phyloP scores from a whole-genome alignment of 352 stramenopile genomes.

The Phytophthora brassicae region DNA sequence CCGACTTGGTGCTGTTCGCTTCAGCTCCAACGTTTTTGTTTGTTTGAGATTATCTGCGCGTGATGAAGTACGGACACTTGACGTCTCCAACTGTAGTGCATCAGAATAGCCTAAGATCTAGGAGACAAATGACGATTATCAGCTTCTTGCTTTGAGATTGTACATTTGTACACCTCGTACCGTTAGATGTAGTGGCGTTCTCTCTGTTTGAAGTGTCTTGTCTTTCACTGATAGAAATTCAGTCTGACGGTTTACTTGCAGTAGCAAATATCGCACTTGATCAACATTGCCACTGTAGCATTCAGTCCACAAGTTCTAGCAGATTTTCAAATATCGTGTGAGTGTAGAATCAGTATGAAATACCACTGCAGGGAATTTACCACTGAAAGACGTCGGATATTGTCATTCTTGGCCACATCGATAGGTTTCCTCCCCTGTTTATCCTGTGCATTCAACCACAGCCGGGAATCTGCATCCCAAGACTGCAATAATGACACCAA shows the following conservation, averaged over 20 bases:
- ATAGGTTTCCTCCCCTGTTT: conserved; percentile 41
- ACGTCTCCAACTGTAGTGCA: conserved; percentile 5
- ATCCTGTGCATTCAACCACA: conserved; percentile 37
- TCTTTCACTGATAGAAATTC: conserved; percentile 20
- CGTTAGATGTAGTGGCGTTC: conserved; percentile 52
- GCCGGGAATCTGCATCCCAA: conserved; percentile 45
- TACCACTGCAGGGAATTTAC: conserved; percentile 18
- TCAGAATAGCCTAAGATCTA: conserved; percentile 45
- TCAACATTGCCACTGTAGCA: conserved; percentile 39
- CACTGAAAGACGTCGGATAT: conserved; percentile 26
- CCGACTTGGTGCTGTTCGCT: conserved; percentile 20
- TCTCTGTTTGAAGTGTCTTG: conserved; percentile 31
- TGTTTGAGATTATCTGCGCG: conserved; percentile 10
- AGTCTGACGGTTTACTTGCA: background rate
- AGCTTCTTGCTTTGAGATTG: background rate
- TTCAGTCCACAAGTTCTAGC: conserved; percentile 45
- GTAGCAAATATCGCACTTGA: conserved; percentile 29
- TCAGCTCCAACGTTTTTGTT: conserved; percentile 3
- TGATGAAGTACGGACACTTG: background rate
- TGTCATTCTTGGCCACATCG: conserved; percentile 35
- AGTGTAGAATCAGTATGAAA: background rate
- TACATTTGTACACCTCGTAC: conserved; percentile 23
- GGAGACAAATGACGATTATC: background rate
- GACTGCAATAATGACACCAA: conserved; percentile 42
- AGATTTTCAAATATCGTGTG: background rate